Evolutionary conservation across 768 basidiomycete genomes (phyloP).

Genomic region (Termitomyces sp.): DNA sequence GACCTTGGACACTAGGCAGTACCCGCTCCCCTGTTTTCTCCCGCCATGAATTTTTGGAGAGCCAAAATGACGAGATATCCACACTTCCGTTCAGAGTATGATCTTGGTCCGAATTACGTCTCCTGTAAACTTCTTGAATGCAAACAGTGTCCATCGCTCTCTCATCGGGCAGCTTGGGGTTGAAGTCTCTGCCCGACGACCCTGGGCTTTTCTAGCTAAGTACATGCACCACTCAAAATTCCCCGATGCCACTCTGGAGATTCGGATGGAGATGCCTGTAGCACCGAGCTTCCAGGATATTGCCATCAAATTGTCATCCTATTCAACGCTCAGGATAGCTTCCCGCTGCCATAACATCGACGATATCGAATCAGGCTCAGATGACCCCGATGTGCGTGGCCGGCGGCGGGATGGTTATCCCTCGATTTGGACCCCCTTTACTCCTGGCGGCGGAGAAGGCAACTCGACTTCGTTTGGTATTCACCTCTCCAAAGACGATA

Average conservation of each 20-base stretch:
- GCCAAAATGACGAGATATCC: constrained; percentile 1
- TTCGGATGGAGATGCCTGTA: not conserved
- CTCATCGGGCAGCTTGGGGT: not conserved
- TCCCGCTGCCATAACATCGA: not conserved
- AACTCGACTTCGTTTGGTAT: not conserved
- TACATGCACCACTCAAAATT: not conserved
- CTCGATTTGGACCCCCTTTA: not conserved
- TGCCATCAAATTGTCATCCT: not conserved
- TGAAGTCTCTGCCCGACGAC: not conserved
- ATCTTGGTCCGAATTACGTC: constrained; percentile 3
- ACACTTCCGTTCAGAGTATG: not conserved
- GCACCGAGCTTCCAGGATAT: not conserved
- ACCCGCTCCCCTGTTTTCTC: not conserved
- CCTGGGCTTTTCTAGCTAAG: not conserved
- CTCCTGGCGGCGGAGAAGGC: constrained; percentile 1
- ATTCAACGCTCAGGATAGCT: not conserved
- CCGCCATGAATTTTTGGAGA: constrained; percentile 2
- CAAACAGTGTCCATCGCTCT: not conserved
- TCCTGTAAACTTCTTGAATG: not conserved
- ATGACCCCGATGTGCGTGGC: not conserved
- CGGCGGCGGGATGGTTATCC: not conserved
- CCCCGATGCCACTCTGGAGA: not conserved
- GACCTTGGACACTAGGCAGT: not conserved
- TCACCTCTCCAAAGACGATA: not conserved
- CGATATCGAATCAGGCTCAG: not conserved